Conservation (phyloP, 768 basidiomycete genomes). For the Leccinum variicolor region DNA sequence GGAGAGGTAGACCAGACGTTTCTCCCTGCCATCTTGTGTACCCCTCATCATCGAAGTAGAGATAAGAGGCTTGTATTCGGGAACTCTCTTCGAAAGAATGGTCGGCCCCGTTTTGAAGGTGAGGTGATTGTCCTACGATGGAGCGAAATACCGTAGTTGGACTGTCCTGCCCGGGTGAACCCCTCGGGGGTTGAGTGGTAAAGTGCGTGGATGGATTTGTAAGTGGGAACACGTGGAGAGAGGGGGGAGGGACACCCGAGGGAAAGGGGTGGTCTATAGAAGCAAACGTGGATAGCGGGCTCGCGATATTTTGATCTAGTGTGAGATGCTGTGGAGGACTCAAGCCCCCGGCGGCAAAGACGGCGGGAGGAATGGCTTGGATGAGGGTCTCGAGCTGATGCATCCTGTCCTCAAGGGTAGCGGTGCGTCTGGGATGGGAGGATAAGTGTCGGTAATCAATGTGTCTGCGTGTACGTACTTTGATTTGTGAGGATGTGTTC, state of each 20-base stretch:
- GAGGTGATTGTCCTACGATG: constrained; percentile 36
- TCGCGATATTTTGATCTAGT: constrained; percentile 29
- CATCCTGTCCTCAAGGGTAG: constrained; percentile 86
- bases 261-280: constrained; percentile 40
- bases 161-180: constrained; percentile 45
- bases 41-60: constrained; percentile 86
- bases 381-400: constrained; percentile 83
- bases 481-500: constrained; percentile 84
- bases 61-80: constrained; percentile 71
- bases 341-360: constrained; percentile 62
- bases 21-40: constrained; percentile 91
- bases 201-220: constrained; percentile 82
- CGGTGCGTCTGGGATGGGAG: constrained; percentile 53
- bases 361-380: constrained; percentile 77
- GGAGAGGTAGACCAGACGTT: constrained; percentile 85
- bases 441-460: constrained; percentile 6
- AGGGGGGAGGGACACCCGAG: constrained; percentile 72
- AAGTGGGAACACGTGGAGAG: constrained; percentile 72
- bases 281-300: constrained; percentile 38
- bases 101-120: constrained; percentile 31
- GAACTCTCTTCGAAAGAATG: constrained; percentile 55
- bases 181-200: constrained; percentile 41
- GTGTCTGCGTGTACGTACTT: constrained; percentile 51
- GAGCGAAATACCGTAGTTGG: constrained; percentile 41
- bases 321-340: constrained; percentile 34